These are phyloP conservation scores for Euphorbia lathyris DNA, from an alignment of 345 rosid species.

Conservation along the genomic window DNA sequence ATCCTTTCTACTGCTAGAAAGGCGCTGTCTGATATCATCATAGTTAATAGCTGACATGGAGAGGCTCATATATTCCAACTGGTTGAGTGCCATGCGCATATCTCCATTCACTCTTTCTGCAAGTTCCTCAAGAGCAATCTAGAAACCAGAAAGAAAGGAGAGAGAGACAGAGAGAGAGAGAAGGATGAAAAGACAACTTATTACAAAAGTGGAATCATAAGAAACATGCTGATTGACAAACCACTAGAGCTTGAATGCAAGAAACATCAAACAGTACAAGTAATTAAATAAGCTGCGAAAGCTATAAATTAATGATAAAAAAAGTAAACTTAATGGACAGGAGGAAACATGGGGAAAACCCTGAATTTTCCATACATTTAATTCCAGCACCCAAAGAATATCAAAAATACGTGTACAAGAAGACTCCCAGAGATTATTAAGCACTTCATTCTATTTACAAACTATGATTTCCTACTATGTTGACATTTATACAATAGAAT, in stretches of 20 bases:
- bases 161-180: not conserved
- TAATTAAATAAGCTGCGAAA: not conserved
- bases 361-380: too few species aligned
- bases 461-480: not conserved
- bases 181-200: not conserved
- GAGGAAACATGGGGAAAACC: not conserved
- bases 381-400: not conserved
- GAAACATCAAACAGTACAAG: not conserved
- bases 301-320: not conserved
- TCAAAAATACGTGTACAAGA: not conserved
- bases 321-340: not conserved
- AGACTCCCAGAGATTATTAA: not conserved
- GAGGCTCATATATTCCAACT: constrained; percentile 91
- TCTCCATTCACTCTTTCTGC: constrained; percentile 97
- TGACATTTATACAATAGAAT: not conserved
- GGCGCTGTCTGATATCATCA: constrained; percentile 86
- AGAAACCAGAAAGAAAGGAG: not conserved
- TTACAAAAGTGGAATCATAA: constrained; percentile 12
- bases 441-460: not conserved
- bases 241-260: not conserved
- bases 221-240: not conserved
- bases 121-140: constrained; percentile 95
- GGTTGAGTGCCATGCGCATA: constrained; percentile 91
- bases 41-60: constrained; percentile 79
- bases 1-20: constrained; percentile 83